Evolutionary conservation across 2,329 filamentous ascomycete species (phyloP).

Genomic region (Curvularia verruculosa): DNA sequence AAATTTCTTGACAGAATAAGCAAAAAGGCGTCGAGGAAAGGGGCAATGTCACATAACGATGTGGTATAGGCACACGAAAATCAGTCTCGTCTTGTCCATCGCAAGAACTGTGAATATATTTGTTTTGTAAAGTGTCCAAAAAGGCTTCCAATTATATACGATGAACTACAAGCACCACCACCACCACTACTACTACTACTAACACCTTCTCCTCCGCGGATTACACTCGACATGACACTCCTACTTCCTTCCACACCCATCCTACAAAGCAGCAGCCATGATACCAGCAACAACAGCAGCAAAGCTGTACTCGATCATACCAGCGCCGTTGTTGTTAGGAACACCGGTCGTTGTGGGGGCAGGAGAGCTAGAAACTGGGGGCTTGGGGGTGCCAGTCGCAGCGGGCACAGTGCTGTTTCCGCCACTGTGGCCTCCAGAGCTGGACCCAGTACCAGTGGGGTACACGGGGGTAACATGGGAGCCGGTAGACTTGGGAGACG

Average conservation of each 20-base stretch:
- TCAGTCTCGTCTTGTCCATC: neutral
- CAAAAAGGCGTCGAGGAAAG: neutral
- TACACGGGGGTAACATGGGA: slow-evolving; percentile 10
- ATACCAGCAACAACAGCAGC: slow-evolving; percentile 34
- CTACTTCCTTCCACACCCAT: neutral
- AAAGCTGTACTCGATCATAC: slow-evolving; percentile 32
- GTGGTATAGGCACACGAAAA: neutral
- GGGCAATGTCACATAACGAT: neutral
- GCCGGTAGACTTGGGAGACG: slow-evolving; percentile 18
- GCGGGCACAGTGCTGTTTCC: slow-evolving; percentile 13
- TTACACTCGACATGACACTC: neutral
- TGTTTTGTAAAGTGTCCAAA: neutral
- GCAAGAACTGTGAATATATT: neutral
- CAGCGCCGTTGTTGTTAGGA: slow-evolving; percentile 28
- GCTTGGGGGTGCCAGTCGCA: slow-evolving; percentile 16
- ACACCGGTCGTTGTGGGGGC: slow-evolving; percentile 15
- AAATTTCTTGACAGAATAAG: neutral
- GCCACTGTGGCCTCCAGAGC: neutral
- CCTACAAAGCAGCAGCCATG: slow-evolving; percentile 36
- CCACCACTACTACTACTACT: too few relatives aligned
- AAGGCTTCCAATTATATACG: neutral
- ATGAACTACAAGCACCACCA: neutral
- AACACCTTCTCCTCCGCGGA: too few relatives aligned
- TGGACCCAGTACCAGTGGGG: slow-evolving; percentile 6
- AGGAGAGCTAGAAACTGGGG: slow-evolving; percentile 11